Evolutionary conservation across 116 monocot genomes (phyloP).

Genomic region (Dioscorea cayenensis): DNA sequence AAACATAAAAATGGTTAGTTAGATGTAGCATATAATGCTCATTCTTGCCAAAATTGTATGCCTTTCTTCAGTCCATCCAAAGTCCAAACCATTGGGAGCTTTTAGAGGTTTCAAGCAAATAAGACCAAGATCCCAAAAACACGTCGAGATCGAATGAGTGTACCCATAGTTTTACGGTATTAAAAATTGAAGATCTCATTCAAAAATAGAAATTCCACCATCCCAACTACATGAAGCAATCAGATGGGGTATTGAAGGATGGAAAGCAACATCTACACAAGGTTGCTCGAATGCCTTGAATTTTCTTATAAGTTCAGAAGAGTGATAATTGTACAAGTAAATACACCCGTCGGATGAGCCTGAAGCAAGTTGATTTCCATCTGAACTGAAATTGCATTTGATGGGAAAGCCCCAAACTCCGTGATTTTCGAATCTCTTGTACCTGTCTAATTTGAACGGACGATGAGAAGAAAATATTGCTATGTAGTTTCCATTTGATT

Average conservation of each 20-base stretch:
- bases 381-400: slow-evolving; percentile 72
- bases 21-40: too few species aligned
- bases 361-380: slow-evolving; percentile 58
- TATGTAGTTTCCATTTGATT: slow-evolving; percentile 90
- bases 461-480: slow-evolving; percentile 67
- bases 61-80: too few species aligned
- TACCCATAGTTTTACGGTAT: too few species aligned
- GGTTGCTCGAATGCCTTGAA: slow-evolving; percentile 54
- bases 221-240: slow-evolving; percentile 80
- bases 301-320: slow-evolving; percentile 48
- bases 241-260: slow-evolving; percentile 50
- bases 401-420: slow-evolving; percentile 81
- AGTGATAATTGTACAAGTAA: slow-evolving; percentile 57
- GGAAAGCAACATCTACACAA: slow-evolving; percentile 78
- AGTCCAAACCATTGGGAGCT: too few species aligned
- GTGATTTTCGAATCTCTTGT: slow-evolving; percentile 67
- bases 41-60: too few species aligned
- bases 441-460: slow-evolving; percentile 79
- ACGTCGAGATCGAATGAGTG: too few species aligned
- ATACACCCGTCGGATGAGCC: slow-evolving; percentile 73
- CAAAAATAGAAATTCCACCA: slow-evolving; percentile 60
- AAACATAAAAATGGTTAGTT: too few species aligned
- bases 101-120: background rate
- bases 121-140: background rate
- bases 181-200: slow-evolving; percentile 12